phyloP scores from a whole-genome alignment of 441 rosid genomes.

The Euphorbia corollata region DNA sequence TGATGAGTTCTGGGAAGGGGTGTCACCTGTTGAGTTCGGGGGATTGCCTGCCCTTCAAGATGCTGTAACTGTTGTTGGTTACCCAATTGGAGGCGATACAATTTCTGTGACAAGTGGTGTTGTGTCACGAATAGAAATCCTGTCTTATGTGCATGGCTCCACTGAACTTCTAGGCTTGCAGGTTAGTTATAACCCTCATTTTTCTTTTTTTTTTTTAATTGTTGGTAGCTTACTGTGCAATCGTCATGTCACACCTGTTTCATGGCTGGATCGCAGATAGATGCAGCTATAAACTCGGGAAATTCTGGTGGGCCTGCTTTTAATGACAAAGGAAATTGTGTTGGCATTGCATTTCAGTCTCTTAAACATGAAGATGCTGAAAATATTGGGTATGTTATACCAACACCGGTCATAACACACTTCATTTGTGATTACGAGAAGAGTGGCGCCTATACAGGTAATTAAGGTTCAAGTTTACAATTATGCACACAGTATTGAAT shows the following conservation, averaged over 20 bases:
- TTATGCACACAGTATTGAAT: background rate
- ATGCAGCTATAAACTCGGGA: conserved; percentile 95
- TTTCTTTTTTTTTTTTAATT: background rate
- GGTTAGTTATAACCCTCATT: conserved; percentile 31
- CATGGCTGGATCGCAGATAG: conserved; percentile 49
- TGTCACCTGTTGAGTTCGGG: conserved; percentile 79
- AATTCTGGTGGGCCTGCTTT: conserved; percentile 98
- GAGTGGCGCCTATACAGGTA: conserved; percentile 84
- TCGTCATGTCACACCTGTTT: background rate
- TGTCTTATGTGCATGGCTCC: conserved; percentile 82
- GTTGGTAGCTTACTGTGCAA: background rate
- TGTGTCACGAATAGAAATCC: conserved; percentile 79
- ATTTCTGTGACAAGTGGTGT: conserved; percentile 96
- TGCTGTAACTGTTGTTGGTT: conserved; percentile 95
- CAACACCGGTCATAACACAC: conserved; percentile 85
- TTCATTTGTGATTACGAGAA: conserved; percentile 84
- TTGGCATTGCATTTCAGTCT: conserved; percentile 96
- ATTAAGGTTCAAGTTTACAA: background rate
- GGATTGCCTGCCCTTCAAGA: conserved; percentile 89
- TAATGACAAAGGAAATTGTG: conserved; percentile 76
- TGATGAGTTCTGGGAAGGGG: conserved; percentile 91
- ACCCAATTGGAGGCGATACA: conserved; percentile 93
- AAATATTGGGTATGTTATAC: conserved; percentile 91
- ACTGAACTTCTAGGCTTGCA: conserved; percentile 84
- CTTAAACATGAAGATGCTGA: conserved; percentile 86